Evolutionary conservation across 768 basidiomycete genomes (phyloP).

Genomic region (Rhodotorula diobovata): DNA sequence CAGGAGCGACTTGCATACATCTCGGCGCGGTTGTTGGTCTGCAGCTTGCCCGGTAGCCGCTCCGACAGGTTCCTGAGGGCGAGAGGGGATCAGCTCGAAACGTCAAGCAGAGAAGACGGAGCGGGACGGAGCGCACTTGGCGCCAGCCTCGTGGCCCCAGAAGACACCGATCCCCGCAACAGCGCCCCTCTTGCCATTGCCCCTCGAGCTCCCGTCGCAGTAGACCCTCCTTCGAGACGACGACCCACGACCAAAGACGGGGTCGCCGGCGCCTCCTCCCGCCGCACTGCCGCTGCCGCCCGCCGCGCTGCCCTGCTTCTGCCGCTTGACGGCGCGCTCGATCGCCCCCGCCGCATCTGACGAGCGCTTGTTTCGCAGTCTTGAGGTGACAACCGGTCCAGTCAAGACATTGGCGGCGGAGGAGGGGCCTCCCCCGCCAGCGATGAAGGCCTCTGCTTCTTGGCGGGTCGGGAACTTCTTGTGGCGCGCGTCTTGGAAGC

Average conservation of each 20-base stretch:
- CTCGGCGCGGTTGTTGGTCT: slow-evolving; percentile 86
- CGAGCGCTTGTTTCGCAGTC: not conserved
- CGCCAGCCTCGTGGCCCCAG: slow-evolving; percentile 58
- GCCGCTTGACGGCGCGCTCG: not conserved
- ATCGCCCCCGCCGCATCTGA: not conserved
- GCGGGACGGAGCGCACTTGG: slow-evolving; percentile 4
- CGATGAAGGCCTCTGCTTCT: slow-evolving; percentile 60
- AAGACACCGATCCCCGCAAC: slow-evolving; percentile 82
- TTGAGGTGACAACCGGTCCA: not conserved
- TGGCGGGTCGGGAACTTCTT: slow-evolving; percentile 61
- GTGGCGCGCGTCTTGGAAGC: slow-evolving; percentile 59
- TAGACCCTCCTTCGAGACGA: slow-evolving; percentile 58
- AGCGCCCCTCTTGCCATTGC: slow-evolving; percentile 66
- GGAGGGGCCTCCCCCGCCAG: not conserved
- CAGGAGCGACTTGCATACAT: slow-evolving; percentile 60
- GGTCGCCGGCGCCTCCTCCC: not conserved
- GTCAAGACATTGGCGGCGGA: not conserved
- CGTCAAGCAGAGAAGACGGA: not conserved
- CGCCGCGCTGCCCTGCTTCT: not conserved
- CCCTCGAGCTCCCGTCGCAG: slow-evolving; percentile 79
- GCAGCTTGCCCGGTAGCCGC: slow-evolving; percentile 44
- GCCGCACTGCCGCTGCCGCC: not conserved
- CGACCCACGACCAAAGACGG: not conserved
- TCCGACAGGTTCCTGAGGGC: slow-evolving; percentile 28
- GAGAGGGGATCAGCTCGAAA: not conserved